Percentiles rank a stretch among this genome's conserved stretches.
Evolutionary conservation across 2,329 filamentous ascomycete species (phyloP).

Genomic region (Exophiala phaeomuriformis): DNA sequence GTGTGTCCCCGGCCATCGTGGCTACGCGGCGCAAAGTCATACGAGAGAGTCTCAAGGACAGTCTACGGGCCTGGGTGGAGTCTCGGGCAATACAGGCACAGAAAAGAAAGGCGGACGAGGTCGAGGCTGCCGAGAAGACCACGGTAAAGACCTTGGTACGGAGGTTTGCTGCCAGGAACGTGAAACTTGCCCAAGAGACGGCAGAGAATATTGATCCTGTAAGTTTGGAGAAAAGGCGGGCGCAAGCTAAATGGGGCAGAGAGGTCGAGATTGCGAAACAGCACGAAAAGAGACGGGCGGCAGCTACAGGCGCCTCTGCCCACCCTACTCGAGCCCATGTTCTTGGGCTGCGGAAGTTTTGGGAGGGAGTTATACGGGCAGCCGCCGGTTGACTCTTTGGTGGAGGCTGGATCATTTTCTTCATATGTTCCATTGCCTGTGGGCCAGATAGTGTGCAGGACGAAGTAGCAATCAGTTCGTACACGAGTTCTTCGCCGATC

Average conservation of each 20-base stretch:
- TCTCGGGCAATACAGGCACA: conserved; percentile 30
- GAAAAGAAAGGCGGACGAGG: conserved; percentile 30
- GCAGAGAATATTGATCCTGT: conserved; percentile 11
- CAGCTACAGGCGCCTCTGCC: conserved; percentile 15
- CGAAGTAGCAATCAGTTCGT: too few relatives aligned
- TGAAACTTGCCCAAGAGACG: conserved; percentile 15
- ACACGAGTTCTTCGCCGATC: too few relatives aligned
- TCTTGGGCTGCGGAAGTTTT: conserved; percentile 57
- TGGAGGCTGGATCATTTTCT: background rate
- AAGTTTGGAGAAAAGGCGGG: conserved; percentile 21
- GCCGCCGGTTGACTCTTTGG: conserved; percentile 16
- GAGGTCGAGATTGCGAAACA: conserved; percentile 19
- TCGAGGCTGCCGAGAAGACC: conserved; percentile 31
- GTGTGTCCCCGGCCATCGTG: conserved; percentile 55
- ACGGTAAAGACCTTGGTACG: conserved; percentile 24
- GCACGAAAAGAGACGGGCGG: conserved; percentile 19
- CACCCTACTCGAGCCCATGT: conserved; percentile 41
- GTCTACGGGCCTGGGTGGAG: conserved; percentile 57
- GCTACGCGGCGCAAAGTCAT: conserved; percentile 57
- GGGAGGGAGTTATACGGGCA: conserved; percentile 51
- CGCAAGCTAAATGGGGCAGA: conserved; percentile 22
- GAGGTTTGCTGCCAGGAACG: conserved; percentile 18
- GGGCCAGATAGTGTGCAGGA: too few relatives aligned
- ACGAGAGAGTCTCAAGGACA: conserved; percentile 61
- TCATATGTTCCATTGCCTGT: background rate